Evolutionary conservation across 768 basidiomycete genomes (phyloP), one percentile per base, ranked within the genome.

Genomic region (Mycena galericulata): DNA sequence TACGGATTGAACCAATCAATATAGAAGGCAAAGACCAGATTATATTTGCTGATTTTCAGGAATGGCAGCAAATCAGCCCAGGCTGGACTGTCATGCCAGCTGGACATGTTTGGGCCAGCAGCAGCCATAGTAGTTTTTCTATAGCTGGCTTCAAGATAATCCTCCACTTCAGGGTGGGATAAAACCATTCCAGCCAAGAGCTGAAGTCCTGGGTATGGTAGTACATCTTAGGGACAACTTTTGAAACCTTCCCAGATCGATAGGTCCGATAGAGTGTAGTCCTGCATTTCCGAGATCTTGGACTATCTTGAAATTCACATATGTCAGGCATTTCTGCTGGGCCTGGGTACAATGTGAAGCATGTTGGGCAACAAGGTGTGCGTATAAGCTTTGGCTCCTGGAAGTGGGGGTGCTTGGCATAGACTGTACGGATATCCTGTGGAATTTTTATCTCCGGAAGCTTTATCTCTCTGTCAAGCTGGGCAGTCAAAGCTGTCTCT

Each of bases 1-100:
- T 36, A 36, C 1, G 77, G 79, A 73, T 82, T 82, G 58, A 80
- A 81, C 79, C 79, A 81, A 61, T 82, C 79, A 58, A 80, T 68
- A 66, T 76, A 81, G 12, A 80, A 32, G 9, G 73, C 72, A 73
- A 79, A 81, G 1, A 73, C 62, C 3, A 78, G 66, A 67, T 72
- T 50, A 38, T 74, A 70, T 26, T 56, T 64, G 12, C 69, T 60
- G 12, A 47, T 36, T 36, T 36, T 50, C 7, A 43, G 26, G 3
- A 76, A 32, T n/a, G 47, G 30, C 4, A 55, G 8, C 75, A 62
- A 36, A 15, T 30, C 49, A 30, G 26, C 24, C 62, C 62, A 64
- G 20, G 64, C 64, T 47, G 61, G 67, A 41, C 69, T 73, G 18
- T 73, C 69, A 5, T 68, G 34, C 34, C 34, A 36, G 34, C 34